These are phyloP conservation scores for Tylopilus subfusipes DNA, from an alignment of 768 basidiomycete genomes.

Conservation along the genomic window DNA sequence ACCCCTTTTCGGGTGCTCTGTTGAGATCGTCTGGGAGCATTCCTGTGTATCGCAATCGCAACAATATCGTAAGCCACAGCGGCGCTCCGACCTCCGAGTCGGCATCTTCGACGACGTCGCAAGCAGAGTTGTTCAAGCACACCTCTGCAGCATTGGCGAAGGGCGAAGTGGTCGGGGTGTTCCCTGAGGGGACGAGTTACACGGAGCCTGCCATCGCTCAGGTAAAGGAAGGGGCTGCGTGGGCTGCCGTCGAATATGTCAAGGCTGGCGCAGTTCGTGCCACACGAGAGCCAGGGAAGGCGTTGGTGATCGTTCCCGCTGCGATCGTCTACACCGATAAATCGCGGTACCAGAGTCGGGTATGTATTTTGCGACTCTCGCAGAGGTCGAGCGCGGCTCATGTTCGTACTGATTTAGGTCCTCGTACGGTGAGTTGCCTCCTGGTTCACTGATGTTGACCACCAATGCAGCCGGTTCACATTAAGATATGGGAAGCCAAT, in stretches of 20 bases:
- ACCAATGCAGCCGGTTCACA: background rate
- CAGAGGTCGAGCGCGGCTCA: background rate
- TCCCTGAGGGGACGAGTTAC: slow-evolving; percentile 35
- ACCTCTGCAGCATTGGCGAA: slow-evolving; percentile 53
- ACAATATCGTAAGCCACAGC: slow-evolving; percentile 23
- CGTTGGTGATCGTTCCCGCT: background rate
- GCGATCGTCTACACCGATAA: background rate
- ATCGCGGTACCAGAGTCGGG: background rate
- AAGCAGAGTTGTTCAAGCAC: slow-evolving; percentile 17
- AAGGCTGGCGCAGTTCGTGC: slow-evolving; percentile 35
- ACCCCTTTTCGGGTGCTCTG: slow-evolving; percentile 49
- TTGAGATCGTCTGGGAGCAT: slow-evolving; percentile 66
- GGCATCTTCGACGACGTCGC: no score
- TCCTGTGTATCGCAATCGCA: slow-evolving; percentile 63
- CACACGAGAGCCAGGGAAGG: background rate
- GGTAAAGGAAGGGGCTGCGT: slow-evolving; percentile 59
- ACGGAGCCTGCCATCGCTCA: slow-evolving; percentile 44
- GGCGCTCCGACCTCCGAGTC: background rate
- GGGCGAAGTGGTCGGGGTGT: slow-evolving; percentile 61
- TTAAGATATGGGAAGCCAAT: slow-evolving; percentile 11
- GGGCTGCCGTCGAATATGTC: slow-evolving; percentile 70
- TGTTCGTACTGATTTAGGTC: background rate
- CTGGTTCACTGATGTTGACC: background rate
- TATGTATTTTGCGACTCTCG: no score
- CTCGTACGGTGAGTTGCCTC: slow-evolving; percentile 2